Evolutionary conservation across 1,284 basidiomycete species (phyloP), one percentile per base, ranked within the genome.

Genomic region (Ganoderma boninense): DNA sequence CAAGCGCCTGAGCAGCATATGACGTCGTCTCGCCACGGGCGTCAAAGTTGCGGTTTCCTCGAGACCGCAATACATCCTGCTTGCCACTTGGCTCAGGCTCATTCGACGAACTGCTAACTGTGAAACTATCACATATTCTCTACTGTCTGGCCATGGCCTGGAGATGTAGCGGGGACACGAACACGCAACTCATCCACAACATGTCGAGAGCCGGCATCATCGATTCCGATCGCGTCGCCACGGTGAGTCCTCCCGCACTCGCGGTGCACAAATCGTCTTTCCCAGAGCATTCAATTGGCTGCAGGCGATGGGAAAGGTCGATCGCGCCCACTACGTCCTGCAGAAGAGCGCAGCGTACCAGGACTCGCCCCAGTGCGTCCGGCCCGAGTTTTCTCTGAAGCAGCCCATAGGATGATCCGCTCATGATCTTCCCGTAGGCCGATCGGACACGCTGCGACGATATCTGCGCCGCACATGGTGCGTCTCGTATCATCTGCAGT

Each of bases 381-480:
- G 77, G 82, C 82, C 66, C 38, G 38, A 38, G 38, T n/a, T 38
- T 6, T 64, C 66, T 52, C 43, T 62, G 54, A 38, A 60, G 38
- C 54, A 23, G 32, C 43, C 63, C 65, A n/a, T n/a, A n/a, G n/a
- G n/a, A 14, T 20, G 42, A 62, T 49, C 42, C 57, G 49, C 57
- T 65, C 35, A 65, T 52, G 29, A 46, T n/a, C 65, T 26, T 54
- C 44, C 64, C 14, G 18, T 75, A 95, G 93, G 79, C 75, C 86
- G 11, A 97, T 95, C 66, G 92, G 92, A 2, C 86, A 92, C 74
- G 91, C 89, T 16, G 96, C 95, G 26, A 97, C 96, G 0, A 97
- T 97, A 72, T 94, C 92, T 62, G 96, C 96, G 0, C 96, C 96
- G 2, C 96, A 97, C 79, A 97, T 96, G 95, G 93, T 92, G 54